These are phyloP conservation scores for Excoecaria agallocha DNA, from an alignment of 345 rosid species.

Conservation along the genomic window DNA sequence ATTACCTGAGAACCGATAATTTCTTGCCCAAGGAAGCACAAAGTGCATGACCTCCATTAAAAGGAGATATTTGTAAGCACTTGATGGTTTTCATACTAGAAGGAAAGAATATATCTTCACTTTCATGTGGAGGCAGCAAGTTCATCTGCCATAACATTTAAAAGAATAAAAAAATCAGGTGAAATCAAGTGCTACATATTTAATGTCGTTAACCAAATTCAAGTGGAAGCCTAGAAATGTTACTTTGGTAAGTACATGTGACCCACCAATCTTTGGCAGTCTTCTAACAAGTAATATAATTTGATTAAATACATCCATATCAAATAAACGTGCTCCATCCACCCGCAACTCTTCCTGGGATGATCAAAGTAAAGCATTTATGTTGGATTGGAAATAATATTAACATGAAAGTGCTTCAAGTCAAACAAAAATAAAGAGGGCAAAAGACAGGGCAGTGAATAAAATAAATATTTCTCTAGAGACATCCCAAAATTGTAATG, in stretches of 20 bases:
- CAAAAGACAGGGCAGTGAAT: background rate
- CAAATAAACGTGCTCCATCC: constrained; percentile 85
- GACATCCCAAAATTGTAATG: background rate
- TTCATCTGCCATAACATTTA: constrained; percentile 45
- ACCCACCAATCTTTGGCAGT: constrained; percentile 54
- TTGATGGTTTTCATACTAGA: constrained; percentile 57
- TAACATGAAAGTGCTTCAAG: background rate
- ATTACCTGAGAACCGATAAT: constrained; percentile 69
- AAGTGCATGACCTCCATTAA: constrained; percentile 49
- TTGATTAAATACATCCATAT: constrained; percentile 50
- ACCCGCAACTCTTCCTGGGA: constrained; percentile 48
- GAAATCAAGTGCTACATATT: background rate
- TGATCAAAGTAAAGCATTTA: background rate
- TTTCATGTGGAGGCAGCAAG: constrained; percentile 60
- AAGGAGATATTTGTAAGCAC: constrained; percentile 74
- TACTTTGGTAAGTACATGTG: constrained; percentile 67
- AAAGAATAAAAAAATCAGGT: background rate
- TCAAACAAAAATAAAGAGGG: background rate
- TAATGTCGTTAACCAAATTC: background rate
- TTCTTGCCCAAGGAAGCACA: constrained; percentile 79
- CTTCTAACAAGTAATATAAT: constrained; percentile 57
- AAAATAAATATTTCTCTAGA: background rate
- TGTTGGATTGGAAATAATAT: background rate
- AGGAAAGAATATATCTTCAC: constrained; percentile 63
- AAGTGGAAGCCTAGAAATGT: constrained; percentile 23